Percentiles rank a stretch among this genome's conserved stretches.
Conservation (phyloP, 179 eudicot genomes). For the Pouteria campechiana region DNA sequence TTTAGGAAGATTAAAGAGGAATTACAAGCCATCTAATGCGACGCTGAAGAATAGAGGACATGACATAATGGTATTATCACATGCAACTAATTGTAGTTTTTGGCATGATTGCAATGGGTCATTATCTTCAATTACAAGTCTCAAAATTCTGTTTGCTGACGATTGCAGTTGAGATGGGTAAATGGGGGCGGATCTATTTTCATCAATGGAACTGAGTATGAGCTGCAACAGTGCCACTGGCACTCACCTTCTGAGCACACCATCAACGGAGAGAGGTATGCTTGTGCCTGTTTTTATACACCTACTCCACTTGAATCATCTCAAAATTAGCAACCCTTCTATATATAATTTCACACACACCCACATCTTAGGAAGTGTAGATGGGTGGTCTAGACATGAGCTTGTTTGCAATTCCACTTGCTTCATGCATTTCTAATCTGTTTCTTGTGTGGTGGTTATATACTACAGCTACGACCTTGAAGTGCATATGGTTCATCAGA, state of each 20-base stretch:
- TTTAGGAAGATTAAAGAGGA: constrained; percentile 10
- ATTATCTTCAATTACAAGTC: too few relatives aligned
- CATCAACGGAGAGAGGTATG: constrained; percentile 22
- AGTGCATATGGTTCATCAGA: constrained; percentile 6
- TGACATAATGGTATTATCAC: constrained; percentile 43
- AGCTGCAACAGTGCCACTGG: constrained; percentile 35
- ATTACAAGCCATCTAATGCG: constrained; percentile 28
- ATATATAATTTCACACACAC: too few relatives aligned
- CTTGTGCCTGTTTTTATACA: not conserved
- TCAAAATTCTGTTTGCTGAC: too few relatives aligned
- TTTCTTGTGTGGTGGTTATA: too few relatives aligned
- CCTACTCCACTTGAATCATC: too few relatives aligned
- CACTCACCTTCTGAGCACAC: constrained; percentile 53
- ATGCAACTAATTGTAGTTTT: too few relatives aligned
- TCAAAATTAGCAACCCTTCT: too few relatives aligned
- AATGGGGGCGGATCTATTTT: constrained; percentile 18
- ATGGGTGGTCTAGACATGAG: too few relatives aligned
- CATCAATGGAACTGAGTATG: constrained; percentile 20
- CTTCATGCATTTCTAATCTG: not conserved
- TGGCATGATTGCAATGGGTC: too few relatives aligned
- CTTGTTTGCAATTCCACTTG: too few relatives aligned
- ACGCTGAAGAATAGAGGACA: constrained; percentile 39
- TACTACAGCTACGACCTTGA: constrained; percentile 8
- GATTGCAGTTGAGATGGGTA: constrained; percentile 33
- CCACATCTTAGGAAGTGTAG: too few relatives aligned